These are phyloP conservation scores for Rhexocercosporidium sp. DNA, from an alignment of 2,329 filamentous ascomycete species.

Conservation along the genomic window DNA sequence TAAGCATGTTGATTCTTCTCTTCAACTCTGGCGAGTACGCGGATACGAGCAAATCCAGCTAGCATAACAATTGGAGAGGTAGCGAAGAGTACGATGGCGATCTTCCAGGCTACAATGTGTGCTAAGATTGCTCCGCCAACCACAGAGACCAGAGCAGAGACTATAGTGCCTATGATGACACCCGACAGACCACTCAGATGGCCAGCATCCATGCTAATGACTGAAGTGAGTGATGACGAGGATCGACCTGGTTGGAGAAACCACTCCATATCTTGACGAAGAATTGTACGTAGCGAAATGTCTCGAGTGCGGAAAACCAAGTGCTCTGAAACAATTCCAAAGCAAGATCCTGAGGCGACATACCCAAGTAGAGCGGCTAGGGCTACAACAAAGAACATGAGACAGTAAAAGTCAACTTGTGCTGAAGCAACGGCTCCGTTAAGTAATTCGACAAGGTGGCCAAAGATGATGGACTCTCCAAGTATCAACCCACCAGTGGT, in stretches of 20 bases:
- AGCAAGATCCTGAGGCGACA: slow-evolving; percentile 57
- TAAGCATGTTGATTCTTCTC: slow-evolving; percentile 69
- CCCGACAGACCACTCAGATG: slow-evolving; percentile 72
- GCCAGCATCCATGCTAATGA: slow-evolving; percentile 72
- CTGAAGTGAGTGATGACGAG: slow-evolving; percentile 65
- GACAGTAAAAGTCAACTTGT: slow-evolving; percentile 44
- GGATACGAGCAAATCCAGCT: slow-evolving; percentile 71
- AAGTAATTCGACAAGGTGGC: slow-evolving; percentile 54
- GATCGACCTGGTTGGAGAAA: slow-evolving; percentile 69
- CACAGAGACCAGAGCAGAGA: slow-evolving; percentile 72
- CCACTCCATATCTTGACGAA: slow-evolving; percentile 72
- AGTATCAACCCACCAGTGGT: slow-evolving; percentile 53
- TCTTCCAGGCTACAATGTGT: slow-evolving; percentile 76
- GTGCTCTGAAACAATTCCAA: slow-evolving; percentile 65
- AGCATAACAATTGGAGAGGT: slow-evolving; percentile 72
- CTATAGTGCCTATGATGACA: slow-evolving; percentile 71
- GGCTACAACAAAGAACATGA: slow-evolving; percentile 56
- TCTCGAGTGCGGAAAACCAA: slow-evolving; percentile 67
- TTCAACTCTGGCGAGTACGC: slow-evolving; percentile 65
- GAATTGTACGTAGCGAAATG: slow-evolving; percentile 66
- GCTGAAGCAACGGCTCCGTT: slow-evolving; percentile 44
- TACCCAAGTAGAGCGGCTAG: slow-evolving; percentile 66
- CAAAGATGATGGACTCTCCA: slow-evolving; percentile 61
- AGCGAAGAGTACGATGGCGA: slow-evolving; percentile 73
- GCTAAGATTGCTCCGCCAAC: slow-evolving; percentile 70